Base-by-base conservation (phyloP, 192 early-diverging fungal genomes). In the Coemansia erecta region DNA sequence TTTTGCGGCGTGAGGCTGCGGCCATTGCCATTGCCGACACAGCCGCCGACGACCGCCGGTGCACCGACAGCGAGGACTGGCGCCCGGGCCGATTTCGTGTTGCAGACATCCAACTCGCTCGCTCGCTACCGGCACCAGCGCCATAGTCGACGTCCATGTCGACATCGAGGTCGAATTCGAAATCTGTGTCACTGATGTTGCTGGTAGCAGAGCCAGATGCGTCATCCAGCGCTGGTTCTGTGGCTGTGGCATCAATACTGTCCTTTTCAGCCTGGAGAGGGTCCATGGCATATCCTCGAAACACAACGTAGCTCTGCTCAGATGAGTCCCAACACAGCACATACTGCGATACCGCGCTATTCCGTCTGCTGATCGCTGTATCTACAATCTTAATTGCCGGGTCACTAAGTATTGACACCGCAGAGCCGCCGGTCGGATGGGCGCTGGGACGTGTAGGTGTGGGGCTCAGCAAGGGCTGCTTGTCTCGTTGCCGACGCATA, bases 311-410 rank as follows among this genome's bases (percentile, higher is more conserved):
- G 3, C 69, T 55, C 18, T 53, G 69, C 44, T 49, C 53, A 11
- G 40, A n/a, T 1, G 69, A 45, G 48, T 78, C 75, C 69, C 69
- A 78, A 64, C 75, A 78, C 43, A 78, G 65, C 23, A 72, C 49
- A 57, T 61, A 78, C 62, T 78, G 75, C 21, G 28, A 23, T 14
- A 57, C 55, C 11, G 43, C 13, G 11, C 18, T 4, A 43, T 37
- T 41, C 40, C 40, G 62, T 19, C 57, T 52, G 55, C 64, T 53
- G 14, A 49, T 18, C 8, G 65, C 75, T 2, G 62, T 44, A 26
- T 54, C 61, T 10, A 78, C 43, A 41, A 78, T 54, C 22, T 56
- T 53, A 21, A 53, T 33, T 15, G 46, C 55, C 11, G 61, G 65
- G 15, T 78, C 69, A 49, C 68, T 72, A 62, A 78, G 72, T 23